Conservation (phyloP, 2,329 filamentous ascomycete species). For the Ampelomyces quisqualis region DNA sequence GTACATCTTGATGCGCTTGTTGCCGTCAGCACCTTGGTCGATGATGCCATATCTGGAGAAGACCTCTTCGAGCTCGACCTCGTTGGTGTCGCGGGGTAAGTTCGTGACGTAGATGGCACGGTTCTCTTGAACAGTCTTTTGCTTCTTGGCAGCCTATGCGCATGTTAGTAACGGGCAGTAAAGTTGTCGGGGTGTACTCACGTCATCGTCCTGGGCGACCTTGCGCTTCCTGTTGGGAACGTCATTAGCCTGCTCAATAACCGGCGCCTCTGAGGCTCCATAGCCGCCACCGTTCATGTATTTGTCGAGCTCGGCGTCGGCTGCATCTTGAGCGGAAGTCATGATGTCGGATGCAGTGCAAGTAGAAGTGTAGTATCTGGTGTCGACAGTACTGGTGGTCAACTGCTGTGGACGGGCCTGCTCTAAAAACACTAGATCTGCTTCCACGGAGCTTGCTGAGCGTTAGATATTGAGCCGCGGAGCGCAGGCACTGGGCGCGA, state of each 20-base stretch:
- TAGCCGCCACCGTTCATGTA: conserved; percentile 16
- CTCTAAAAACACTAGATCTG: not conserved
- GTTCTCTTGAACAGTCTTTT: conserved; percentile 58
- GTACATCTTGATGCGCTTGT: conserved; percentile 92
- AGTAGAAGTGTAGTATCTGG: not conserved
- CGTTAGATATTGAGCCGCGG: not conserved
- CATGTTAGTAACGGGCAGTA: conserved; percentile 35
- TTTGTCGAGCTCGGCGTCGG: conserved; percentile 10
- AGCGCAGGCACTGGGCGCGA: no score
- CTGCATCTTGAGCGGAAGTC: conserved; percentile 11
- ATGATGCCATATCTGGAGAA: conserved; percentile 92
- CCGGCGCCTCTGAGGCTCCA: conserved; percentile 5
- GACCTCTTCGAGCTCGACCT: conserved; percentile 76
- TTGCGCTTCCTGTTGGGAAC: conserved; percentile 30
- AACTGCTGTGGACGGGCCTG: not conserved
- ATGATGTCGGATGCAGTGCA: conserved; percentile 6
- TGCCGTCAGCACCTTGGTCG: conserved; percentile 86
- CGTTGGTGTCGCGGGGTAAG: conserved; percentile 74
- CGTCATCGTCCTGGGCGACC: conserved; percentile 17
- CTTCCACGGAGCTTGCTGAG: not conserved
- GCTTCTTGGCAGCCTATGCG: conserved; percentile 29
- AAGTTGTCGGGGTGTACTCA: conserved; percentile 13
- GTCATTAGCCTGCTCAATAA: conserved; percentile 3
- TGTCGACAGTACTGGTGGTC: not conserved
- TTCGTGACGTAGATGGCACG: conserved; percentile 91